Evolutionary conservation across 257 asterid species (phyloP).

Genomic region (Gentiana dahurica): DNA sequence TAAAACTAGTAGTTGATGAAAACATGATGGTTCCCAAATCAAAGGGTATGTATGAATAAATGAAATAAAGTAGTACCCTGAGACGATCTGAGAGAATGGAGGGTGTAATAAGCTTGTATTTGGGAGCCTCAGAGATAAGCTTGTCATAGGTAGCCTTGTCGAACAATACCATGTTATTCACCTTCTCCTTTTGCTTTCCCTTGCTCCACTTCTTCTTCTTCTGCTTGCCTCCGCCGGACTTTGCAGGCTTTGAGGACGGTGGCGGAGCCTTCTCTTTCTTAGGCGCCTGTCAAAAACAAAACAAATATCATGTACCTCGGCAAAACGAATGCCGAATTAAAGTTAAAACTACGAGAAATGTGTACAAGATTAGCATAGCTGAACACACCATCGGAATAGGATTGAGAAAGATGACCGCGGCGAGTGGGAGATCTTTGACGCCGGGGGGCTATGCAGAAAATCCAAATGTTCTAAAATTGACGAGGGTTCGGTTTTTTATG

Average conservation of each 20-base stretch:
- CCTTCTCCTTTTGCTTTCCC: conserved; percentile 98
- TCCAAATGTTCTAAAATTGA: too few species aligned
- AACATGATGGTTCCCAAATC: too few species aligned
- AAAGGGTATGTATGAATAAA: too few species aligned
- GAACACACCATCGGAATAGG: too few species aligned
- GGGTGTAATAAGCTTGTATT: conserved; percentile 90
- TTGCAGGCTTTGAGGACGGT: conserved; percentile 85
- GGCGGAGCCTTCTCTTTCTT: conserved; percentile 86
- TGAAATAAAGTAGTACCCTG: conserved; percentile 37
- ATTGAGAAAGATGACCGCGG: too few species aligned
- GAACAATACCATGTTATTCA: conserved; percentile 81
- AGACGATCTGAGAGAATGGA: conserved; percentile 87
- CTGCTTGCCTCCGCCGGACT: conserved; percentile 86
- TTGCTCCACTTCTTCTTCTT: conserved; percentile 78
- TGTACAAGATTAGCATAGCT: too few species aligned
- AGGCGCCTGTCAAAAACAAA: conserved; percentile 50
- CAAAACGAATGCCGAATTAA: too few species aligned
- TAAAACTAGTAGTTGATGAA: too few species aligned
- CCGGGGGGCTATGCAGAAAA: too few species aligned
- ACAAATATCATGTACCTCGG: background rate
- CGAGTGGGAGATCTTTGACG: too few species aligned
- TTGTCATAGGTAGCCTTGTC: conserved; percentile 79
- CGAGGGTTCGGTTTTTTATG: too few species aligned
- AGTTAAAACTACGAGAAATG: too few species aligned
- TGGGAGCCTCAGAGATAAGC: conserved; percentile 74